phyloP scores from a whole-genome alignment of 257 asterid species.

The Thymus mandschuricus region DNA sequence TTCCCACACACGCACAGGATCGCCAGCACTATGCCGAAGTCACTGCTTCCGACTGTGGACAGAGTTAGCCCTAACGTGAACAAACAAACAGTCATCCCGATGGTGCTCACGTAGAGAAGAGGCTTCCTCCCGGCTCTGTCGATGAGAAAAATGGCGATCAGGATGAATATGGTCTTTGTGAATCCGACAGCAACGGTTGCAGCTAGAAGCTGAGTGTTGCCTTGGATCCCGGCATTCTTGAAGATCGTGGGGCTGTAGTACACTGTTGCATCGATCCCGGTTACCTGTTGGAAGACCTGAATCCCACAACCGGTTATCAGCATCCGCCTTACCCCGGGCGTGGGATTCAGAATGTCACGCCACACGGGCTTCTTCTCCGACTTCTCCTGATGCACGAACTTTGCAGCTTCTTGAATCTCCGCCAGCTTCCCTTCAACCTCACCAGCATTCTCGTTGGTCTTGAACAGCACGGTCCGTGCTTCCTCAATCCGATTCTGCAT shows the following conservation, averaged over 20 bases:
- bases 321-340: conserved; percentile 60
- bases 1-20: conserved; percentile 58
- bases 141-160: conserved; percentile 56
- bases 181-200: conserved; percentile 72
- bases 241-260: conserved; percentile 67
- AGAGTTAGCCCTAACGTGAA: conserved; percentile 55
- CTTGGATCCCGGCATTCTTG: conserved; percentile 53
- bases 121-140: conserved; percentile 70
- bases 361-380: conserved; percentile 49
- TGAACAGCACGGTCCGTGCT: conserved; percentile 53
- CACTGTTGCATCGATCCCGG: conserved; percentile 73
- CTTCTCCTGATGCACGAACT: conserved; percentile 34
- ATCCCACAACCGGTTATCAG: conserved; percentile 68
- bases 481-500: conserved; percentile 57
- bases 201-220: conserved; percentile 49
- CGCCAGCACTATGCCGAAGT: conserved; percentile 41
- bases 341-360: conserved; percentile 56
- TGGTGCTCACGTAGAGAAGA: conserved; percentile 55
- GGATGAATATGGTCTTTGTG: conserved; percentile 56
- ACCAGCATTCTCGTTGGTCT: conserved; percentile 42
- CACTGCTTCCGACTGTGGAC: conserved; percentile 22
- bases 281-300: conserved; percentile 61
- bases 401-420: conserved; percentile 64
- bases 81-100: conserved; percentile 65
- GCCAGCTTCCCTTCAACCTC: conserved; percentile 60